phyloP scores from a whole-genome alignment of 176 grass and related monocot genomes.

The Panicum miliaceum region DNA sequence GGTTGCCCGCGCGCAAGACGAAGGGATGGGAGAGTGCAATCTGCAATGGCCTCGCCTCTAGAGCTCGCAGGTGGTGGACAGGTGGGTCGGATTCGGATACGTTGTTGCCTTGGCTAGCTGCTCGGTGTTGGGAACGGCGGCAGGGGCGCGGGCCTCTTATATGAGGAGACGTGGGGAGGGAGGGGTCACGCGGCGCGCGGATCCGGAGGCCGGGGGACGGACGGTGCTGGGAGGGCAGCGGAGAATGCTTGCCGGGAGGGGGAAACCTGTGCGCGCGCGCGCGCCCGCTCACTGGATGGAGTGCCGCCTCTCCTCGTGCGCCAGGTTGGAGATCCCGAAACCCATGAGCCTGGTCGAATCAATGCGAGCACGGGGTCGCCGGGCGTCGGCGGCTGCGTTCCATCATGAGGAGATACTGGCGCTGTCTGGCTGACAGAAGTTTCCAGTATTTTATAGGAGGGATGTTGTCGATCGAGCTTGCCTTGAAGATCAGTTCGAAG shows the following conservation, averaged over 20 bases:
- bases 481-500: not conserved
- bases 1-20: not conserved
- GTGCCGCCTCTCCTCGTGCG: conserved; percentile 16
- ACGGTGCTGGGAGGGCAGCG: not conserved
- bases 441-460: not conserved
- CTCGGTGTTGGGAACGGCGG: conserved; percentile 7
- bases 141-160: conserved; percentile 6
- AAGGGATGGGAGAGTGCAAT: too few relatives aligned
- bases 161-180: not conserved
- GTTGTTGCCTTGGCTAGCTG: not conserved
- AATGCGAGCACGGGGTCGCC: conserved; percentile 1
- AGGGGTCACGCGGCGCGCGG: conserved; percentile 28
- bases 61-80: not conserved
- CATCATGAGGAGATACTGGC: not conserved
- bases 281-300: not conserved
- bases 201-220: not conserved
- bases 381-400: not conserved
- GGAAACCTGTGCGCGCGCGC: not conserved
- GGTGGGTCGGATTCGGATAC: not conserved
- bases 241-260: conserved; percentile 32
- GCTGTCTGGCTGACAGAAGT: not conserved
- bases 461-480: not conserved
- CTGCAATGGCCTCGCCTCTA: too few relatives aligned
- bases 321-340: conserved; percentile 45
- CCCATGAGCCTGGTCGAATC: conserved; percentile 14